Percentiles rank a stretch among this genome's conserved stretches.
phyloP scores from a whole-genome alignment of 2,329 filamentous ascomycete genomes.

The Parafenestella ontariensis region DNA sequence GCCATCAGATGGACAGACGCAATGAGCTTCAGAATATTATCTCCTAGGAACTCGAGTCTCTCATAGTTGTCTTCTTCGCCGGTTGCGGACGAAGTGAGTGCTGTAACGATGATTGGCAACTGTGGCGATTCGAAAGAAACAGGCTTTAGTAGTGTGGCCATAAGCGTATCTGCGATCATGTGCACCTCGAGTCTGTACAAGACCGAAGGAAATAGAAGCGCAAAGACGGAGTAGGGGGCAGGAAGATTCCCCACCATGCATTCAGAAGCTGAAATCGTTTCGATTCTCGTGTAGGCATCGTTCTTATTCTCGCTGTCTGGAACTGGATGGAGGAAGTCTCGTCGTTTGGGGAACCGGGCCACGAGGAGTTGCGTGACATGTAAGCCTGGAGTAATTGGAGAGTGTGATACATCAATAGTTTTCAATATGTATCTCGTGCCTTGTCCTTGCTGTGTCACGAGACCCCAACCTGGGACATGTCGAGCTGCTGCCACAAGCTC shows the following conservation, averaged over 20 bases:
- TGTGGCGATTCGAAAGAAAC: slow-evolving; percentile 59
- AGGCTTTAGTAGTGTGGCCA: slow-evolving; percentile 59
- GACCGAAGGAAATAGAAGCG: slow-evolving; percentile 74
- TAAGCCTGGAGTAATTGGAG: neutral
- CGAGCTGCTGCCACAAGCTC: slow-evolving; percentile 16
- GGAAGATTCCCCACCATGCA: slow-evolving; percentile 60
- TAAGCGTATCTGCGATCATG: slow-evolving; percentile 68
- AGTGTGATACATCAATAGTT: neutral
- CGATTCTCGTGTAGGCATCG: slow-evolving; percentile 52
- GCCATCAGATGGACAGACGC: slow-evolving; percentile 70
- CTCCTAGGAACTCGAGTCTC: slow-evolving; percentile 84
- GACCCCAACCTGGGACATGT: slow-evolving; percentile 28
- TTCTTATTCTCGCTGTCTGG: slow-evolving; percentile 14
- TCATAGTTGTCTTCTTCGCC: slow-evolving; percentile 74
- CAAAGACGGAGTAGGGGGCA: slow-evolving; percentile 55
- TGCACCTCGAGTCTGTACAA: slow-evolving; percentile 71
- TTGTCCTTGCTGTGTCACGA: slow-evolving; percentile 26
- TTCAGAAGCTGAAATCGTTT: slow-evolving; percentile 56
- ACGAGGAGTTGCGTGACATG: slow-evolving; percentile 19
- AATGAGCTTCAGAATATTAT: slow-evolving; percentile 79
- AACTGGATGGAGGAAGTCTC: slow-evolving; percentile 64
- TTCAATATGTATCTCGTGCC: slow-evolving; percentile 32
- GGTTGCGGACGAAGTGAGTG: slow-evolving; percentile 72
- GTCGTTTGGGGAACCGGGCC: slow-evolving; percentile 59
- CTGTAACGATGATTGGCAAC: slow-evolving; percentile 66